phyloP scores from a whole-genome alignment of 306 rosid genomes.

The Cucurbita argyrosperma region DNA sequence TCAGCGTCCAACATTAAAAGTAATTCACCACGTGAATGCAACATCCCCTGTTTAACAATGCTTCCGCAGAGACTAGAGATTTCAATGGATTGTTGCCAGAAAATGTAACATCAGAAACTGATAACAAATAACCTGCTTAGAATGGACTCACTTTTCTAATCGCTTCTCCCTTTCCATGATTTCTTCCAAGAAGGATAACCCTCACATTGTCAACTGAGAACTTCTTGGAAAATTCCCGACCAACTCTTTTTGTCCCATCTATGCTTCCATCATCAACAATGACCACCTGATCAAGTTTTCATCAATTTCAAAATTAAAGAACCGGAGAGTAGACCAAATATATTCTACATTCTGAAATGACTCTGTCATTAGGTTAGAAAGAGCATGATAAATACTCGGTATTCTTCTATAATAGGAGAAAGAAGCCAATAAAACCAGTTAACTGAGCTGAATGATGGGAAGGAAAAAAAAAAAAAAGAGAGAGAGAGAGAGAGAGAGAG shows the following conservation, averaged over 20 bases:
- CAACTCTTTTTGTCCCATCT: slow-evolving; percentile 82
- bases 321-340: neutral
- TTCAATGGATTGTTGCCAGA: slow-evolving; percentile 34
- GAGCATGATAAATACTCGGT: neutral
- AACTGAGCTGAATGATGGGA: neutral
- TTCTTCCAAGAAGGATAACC: slow-evolving; percentile 80
- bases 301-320: slow-evolving; percentile 16
- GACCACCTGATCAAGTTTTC: slow-evolving; percentile 31
- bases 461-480: neutral
- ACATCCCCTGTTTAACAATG: slow-evolving; percentile 92
- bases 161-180: slow-evolving; percentile 97
- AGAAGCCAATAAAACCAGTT: neutral
- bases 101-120: neutral
- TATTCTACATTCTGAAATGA: neutral
- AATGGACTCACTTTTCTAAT: slow-evolving; percentile 88
- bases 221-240: slow-evolving; percentile 69
- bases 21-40: slow-evolving; percentile 94
- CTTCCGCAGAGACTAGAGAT: slow-evolving; percentile 59
- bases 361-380: neutral
- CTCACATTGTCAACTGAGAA: slow-evolving; percentile 66
- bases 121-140: neutral
- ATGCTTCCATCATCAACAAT: slow-evolving; percentile 87
- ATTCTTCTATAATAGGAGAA: neutral
- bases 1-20: slow-evolving; percentile 97
- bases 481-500: no score